Evolutionary conservation across 192 early-diverging fungal species (phyloP).

Genomic region (Backusella tarrabulga): DNA sequence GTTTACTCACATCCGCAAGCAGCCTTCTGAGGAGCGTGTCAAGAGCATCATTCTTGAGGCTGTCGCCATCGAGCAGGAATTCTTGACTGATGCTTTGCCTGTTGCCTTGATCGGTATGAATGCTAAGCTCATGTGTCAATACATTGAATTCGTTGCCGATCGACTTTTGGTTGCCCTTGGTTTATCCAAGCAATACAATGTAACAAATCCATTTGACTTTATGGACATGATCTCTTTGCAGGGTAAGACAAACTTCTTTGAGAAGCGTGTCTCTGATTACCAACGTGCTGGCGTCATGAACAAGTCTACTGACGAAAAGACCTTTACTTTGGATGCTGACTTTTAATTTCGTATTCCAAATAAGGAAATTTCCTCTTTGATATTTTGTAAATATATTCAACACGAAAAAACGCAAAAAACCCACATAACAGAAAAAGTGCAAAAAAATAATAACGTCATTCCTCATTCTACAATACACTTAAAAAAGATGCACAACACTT

Average conservation of each 20-base stretch:
- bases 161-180: slow-evolving; percentile 89
- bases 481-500: background rate
- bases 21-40: slow-evolving; percentile 66
- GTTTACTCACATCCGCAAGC: slow-evolving; percentile 77
- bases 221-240: slow-evolving; percentile 99
- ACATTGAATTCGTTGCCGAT: slow-evolving; percentile 99
- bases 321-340: slow-evolving; percentile 80
- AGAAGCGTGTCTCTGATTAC: slow-evolving; percentile 96
- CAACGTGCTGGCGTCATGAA: slow-evolving; percentile 90
- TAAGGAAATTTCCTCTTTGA: background rate
- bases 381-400: background rate
- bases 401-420: background rate
- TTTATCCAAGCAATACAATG: slow-evolving; percentile 80
- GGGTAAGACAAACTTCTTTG: slow-evolving; percentile 99
- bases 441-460: background rate
- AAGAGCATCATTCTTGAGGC: slow-evolving; percentile 80
- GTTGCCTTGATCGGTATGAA: slow-evolving; percentile 97
- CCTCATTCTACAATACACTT: background rate
- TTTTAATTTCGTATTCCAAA: slow-evolving; percentile 52
- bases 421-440: background rate
- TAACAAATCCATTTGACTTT: slow-evolving; percentile 95
- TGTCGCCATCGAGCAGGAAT: slow-evolving; percentile 93
- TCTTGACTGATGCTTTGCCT: slow-evolving; percentile 91
- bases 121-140: slow-evolving; percentile 87
- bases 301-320: slow-evolving; percentile 59